Conservation (phyloP, 306 rosid genomes). For the Cicer bijugum region DNA sequence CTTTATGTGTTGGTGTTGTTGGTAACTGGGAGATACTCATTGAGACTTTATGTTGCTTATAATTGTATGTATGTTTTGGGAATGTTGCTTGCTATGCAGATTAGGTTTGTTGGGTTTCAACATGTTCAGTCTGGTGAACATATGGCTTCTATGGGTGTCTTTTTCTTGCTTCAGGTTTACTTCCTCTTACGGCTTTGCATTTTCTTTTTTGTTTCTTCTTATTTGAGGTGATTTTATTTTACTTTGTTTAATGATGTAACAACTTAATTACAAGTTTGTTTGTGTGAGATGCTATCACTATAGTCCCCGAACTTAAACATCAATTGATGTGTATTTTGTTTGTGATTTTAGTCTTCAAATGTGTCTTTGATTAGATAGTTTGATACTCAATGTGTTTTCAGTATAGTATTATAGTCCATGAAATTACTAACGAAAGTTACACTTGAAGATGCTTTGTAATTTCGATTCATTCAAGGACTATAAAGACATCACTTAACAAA, state of each 20-base stretch:
- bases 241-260: neutral
- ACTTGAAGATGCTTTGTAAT: too few species aligned
- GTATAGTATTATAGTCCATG: too few species aligned
- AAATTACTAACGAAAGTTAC: too few species aligned
- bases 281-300: too few species aligned
- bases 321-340: too few species aligned
- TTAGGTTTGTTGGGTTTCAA: slow-evolving; percentile 97
- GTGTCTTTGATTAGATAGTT: too few species aligned
- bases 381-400: too few species aligned
- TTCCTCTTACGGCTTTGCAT: neutral
- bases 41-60: slow-evolving; percentile 91
- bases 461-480: too few species aligned
- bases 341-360: too few species aligned
- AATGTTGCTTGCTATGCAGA: slow-evolving; percentile 98
- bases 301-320: too few species aligned
- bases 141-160: slow-evolving; percentile 99
- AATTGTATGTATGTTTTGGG: slow-evolving; percentile 91
- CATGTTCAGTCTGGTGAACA: slow-evolving; percentile 99
- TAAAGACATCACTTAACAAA: too few species aligned
- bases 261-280: neutral
- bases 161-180: slow-evolving; percentile 96
- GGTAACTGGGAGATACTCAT: slow-evolving; percentile 84
- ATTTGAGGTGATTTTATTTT: neutral
- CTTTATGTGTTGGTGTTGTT: slow-evolving; percentile 87
- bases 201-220: neutral